These are phyloP conservation scores for Dictyostelium gargantuum DNA, from an alignment of 208 protist species.

Conservation along the genomic window DNA sequence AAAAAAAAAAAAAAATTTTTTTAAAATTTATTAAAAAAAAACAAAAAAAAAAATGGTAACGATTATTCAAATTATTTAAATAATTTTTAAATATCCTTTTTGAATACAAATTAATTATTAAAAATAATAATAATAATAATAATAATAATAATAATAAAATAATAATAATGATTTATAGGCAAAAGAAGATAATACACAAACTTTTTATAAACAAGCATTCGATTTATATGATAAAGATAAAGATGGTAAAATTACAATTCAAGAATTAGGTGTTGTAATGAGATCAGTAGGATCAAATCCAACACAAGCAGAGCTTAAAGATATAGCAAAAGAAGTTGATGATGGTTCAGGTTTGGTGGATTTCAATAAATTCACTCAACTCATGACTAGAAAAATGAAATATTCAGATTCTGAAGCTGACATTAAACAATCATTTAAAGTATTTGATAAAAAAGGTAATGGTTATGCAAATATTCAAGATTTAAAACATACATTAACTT, in stretches of 20 bases:
- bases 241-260: conserved; percentile 95
- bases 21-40: too few species aligned
- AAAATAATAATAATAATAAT: too few species aligned
- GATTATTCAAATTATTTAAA: too few species aligned
- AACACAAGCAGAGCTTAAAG: conserved; percentile 92
- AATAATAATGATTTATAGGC: too few species aligned
- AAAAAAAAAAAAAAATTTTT: too few species aligned
- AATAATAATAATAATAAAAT: too few species aligned
- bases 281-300: conserved; percentile 94
- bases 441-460: conserved; percentile 87
- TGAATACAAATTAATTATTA: too few species aligned
- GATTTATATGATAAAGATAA: conserved; percentile 99
- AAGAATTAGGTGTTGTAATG: conserved; percentile 98
- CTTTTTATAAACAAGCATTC: conserved; percentile 99
- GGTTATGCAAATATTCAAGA: conserved; percentile 85
- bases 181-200: conserved; percentile 91
- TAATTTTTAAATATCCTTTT: too few species aligned
- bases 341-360: conserved; percentile 97
- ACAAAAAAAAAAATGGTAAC: too few species aligned
- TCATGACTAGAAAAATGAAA: conserved; percentile 86
- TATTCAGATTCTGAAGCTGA: conserved; percentile 85
- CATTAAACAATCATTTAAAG: conserved; percentile 85
- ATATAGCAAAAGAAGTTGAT: conserved; percentile 96
- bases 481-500: conserved; percentile 90
- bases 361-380: conserved; percentile 92